A percentile compares a stretch with the other conserved stretches of the same genome.
Conservation (phyloP, 2,329 filamentous ascomycete species). For the Talaromyces sp. region DNA sequence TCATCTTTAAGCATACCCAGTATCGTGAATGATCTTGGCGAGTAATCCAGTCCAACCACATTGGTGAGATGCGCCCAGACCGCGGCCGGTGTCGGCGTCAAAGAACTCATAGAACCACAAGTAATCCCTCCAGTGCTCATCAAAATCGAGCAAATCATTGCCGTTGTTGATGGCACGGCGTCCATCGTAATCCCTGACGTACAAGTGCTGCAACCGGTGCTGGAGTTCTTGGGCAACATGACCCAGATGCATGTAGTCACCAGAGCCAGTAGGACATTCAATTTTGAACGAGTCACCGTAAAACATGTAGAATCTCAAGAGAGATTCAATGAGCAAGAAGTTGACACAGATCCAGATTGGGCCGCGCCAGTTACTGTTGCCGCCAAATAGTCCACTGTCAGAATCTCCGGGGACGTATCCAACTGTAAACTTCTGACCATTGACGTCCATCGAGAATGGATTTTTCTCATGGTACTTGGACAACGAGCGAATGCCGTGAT, state of each 20-base stretch:
- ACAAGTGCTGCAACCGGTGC: constrained; percentile 87
- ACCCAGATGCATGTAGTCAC: constrained; percentile 91
- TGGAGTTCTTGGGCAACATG: constrained; percentile 94
- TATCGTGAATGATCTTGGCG: constrained; percentile 96
- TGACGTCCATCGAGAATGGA: constrained; percentile 92
- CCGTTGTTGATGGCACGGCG: constrained; percentile 83
- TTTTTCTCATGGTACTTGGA: constrained; percentile 88
- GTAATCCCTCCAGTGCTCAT: constrained; percentile 87
- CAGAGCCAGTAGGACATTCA: constrained; percentile 89
- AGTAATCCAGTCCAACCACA: constrained; percentile 95
- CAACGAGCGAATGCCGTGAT: constrained; percentile 84
- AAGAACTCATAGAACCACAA: constrained; percentile 98
- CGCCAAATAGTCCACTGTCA: constrained; percentile 88
- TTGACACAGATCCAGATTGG: constrained; percentile 97
- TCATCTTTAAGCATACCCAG: constrained; percentile 58
- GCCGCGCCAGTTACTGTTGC: constrained; percentile 96
- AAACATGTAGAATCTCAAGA: constrained; percentile 95
- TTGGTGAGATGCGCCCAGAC: constrained; percentile 87
- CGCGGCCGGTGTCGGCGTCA: constrained; percentile 83
- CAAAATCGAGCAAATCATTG: constrained; percentile 80
- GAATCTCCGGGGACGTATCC: constrained; percentile 93
- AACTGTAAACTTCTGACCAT: constrained; percentile 82
- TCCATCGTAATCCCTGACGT: constrained; percentile 76
- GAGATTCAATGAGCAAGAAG: constrained; percentile 85
- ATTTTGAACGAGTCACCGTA: constrained; percentile 85